Conservation (phyloP, 352 stramenopile genomes). For the Phytophthora colocasiae region DNA sequence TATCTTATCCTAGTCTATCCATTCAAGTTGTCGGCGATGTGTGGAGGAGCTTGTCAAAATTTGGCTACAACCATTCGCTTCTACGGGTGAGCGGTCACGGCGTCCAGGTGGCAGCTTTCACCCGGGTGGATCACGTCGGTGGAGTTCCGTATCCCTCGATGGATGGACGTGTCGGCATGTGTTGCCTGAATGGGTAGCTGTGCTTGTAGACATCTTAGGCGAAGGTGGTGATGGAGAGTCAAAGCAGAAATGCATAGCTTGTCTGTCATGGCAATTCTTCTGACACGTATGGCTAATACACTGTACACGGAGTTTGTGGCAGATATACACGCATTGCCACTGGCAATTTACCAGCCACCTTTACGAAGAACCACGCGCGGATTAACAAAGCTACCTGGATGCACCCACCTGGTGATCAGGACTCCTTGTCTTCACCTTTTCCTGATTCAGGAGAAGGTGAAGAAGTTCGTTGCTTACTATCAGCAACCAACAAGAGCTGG, state of each 20-base stretch:
- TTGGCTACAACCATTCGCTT: constrained; percentile 4
- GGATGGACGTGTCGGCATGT: not conserved
- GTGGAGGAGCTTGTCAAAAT: not conserved
- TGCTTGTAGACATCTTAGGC: not conserved
- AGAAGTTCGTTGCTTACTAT: not conserved
- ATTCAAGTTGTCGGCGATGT: constrained; percentile 6
- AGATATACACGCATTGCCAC: too few species aligned
- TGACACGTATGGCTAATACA: too few species aligned
- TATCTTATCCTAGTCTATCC: constrained; percentile 22
- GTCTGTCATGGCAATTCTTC: too few species aligned
- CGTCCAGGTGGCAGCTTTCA: constrained; percentile 7
- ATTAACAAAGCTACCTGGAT: not conserved
- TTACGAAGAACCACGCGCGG: not conserved
- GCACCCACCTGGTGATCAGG: not conserved
- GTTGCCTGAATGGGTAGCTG: not conserved
- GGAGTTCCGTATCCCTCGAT: constrained; percentile 1
- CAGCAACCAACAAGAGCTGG: not conserved
- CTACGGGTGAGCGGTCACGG: not conserved
- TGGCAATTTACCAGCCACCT: not conserved
- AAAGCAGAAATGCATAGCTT: too few species aligned
- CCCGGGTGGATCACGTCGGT: not conserved
- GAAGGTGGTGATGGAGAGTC: not conserved
- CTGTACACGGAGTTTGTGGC: too few species aligned
- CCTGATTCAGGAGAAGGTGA: not conserved
- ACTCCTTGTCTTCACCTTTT: too few species aligned